Percentiles rank a stretch among this genome's conserved stretches.
Evolutionary conservation across 176 grass and related monocot genomes (phyloP).

Genomic region (Rhynchospora tenuis): DNA sequence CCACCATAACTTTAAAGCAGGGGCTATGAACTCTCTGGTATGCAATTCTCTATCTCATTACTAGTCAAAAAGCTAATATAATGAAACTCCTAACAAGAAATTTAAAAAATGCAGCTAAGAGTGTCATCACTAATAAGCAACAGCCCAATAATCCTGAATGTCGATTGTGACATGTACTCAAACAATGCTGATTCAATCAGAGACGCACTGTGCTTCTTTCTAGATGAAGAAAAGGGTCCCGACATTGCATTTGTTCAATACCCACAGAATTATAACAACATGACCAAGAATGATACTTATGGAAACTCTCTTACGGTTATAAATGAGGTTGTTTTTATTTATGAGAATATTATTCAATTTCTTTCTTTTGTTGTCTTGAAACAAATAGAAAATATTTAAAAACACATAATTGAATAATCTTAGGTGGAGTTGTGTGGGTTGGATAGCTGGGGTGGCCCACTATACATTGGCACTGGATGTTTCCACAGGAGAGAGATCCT

Average conservation of each 20-base stretch:
- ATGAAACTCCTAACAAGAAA: not conserved
- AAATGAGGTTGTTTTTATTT: slow-evolving; percentile 37
- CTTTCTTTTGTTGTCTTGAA: not conserved
- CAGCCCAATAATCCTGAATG: slow-evolving; percentile 68
- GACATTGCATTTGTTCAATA: slow-evolving; percentile 66
- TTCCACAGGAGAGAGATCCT: slow-evolving; percentile 78
- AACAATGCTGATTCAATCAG: slow-evolving; percentile 58
- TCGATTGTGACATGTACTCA: slow-evolving; percentile 93
- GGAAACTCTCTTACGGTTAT: slow-evolving; percentile 39
- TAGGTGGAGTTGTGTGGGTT: slow-evolving; percentile 51
- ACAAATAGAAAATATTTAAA: not conserved
- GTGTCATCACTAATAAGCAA: slow-evolving; percentile 79
- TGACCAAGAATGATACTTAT: slow-evolving; percentile 64
- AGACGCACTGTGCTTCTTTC: slow-evolving; percentile 66
- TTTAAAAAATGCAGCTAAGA: slow-evolving; percentile 47
- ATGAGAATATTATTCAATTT: slow-evolving; percentile 28
- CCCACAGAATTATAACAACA: slow-evolving; percentile 68
- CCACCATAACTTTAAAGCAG: slow-evolving; percentile 85
- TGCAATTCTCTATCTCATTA: slow-evolving; percentile 20
- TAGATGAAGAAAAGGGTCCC: slow-evolving; percentile 65
- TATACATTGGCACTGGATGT: slow-evolving; percentile 63
- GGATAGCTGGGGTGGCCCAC: slow-evolving; percentile 46
- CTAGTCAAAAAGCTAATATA: not conserved
- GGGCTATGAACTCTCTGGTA: slow-evolving; percentile 81
- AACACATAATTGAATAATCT: slow-evolving; percentile 27